phyloP scores from a whole-genome alignment of 495 filamentous ascomycete species.

The Podospora australis region DNA sequence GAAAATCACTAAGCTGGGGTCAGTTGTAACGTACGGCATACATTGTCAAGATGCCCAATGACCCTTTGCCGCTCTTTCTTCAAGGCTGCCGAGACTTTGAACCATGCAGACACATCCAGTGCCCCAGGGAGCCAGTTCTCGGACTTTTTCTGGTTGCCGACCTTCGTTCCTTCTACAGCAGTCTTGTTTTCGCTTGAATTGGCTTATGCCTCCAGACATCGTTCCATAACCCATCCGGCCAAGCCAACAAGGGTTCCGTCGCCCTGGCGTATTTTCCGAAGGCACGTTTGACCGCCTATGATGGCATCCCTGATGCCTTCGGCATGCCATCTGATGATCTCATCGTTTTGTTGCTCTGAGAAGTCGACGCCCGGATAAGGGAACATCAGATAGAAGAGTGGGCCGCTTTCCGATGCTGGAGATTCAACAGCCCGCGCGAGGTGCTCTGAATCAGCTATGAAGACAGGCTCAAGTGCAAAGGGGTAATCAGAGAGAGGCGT shows the following conservation, averaged over 20 bases:
- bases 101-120: constrained; percentile 8
- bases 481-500: not conserved
- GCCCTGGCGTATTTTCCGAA: constrained; percentile 5
- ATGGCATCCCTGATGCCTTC: constrained; percentile 7
- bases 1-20: not conserved
- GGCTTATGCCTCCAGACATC: not conserved
- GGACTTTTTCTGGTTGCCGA: not conserved
- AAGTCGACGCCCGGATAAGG: constrained; percentile 1
- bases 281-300: constrained; percentile 5
- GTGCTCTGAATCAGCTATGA: constrained; percentile 2
- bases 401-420: constrained; percentile 8
- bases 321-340: constrained; percentile 6
- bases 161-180: constrained; percentile 1
- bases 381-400: constrained; percentile 7
- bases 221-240: constrained; percentile 9
- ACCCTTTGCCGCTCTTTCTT: constrained; percentile 6
- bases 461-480: constrained; percentile 2
- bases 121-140: constrained; percentile 4
- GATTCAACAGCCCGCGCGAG: constrained; percentile 8
- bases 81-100: constrained; percentile 6
- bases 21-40: not conserved
- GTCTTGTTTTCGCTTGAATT: not conserved
- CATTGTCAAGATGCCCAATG: constrained; percentile 2
- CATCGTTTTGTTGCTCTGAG: constrained; percentile 9
- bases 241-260: too few species aligned